Conservation (phyloP, 768 basidiomycete species). For the Collybia mongolica region DNA sequence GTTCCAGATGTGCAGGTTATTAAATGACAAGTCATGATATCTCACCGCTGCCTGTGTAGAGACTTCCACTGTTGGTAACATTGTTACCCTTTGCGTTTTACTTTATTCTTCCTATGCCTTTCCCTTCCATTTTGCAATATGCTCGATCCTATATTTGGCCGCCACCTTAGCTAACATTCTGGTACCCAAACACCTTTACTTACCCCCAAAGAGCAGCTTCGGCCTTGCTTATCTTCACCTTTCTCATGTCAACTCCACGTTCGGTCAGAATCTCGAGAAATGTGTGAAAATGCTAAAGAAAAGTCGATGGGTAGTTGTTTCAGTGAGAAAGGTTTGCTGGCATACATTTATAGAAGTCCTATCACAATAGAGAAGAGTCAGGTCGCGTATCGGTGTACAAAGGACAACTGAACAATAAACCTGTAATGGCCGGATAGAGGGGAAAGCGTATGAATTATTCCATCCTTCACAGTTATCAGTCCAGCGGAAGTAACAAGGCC, state of each 20-base stretch:
- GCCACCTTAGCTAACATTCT: not conserved
- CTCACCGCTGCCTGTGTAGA: too few relatives aligned
- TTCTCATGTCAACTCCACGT: slow-evolving; percentile 56
- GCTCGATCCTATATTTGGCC: slow-evolving; percentile 38
- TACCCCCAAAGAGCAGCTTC: slow-evolving; percentile 59
- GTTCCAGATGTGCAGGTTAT: too few relatives aligned
- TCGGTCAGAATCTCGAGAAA: slow-evolving; percentile 53
- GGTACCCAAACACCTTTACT: slow-evolving; percentile 8
- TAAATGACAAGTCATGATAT: too few relatives aligned
- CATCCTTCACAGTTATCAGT: slow-evolving; percentile 62
- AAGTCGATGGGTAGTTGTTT: not conserved
- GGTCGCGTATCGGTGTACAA: not conserved
- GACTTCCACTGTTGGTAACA: too few relatives aligned
- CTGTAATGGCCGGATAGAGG: slow-evolving; percentile 71
- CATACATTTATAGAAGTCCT: slow-evolving; percentile 56
- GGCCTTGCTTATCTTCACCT: slow-evolving; percentile 60
- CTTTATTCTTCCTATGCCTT: slow-evolving; percentile 27
- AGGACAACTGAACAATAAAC: slow-evolving; percentile 15
- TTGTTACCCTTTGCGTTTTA: slow-evolving; percentile 12
- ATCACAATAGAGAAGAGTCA: not conserved
- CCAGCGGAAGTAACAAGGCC: slow-evolving; percentile 66
- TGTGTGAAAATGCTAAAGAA: slow-evolving; percentile 51
- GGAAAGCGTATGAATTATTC: slow-evolving; percentile 56
- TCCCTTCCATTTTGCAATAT: slow-evolving; percentile 43
- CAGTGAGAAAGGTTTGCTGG: not conserved